Evolutionary conservation across 495 filamentous ascomycete species (phyloP), one percentile per base, ranked within the genome.

Genomic region (Chaetomidium leptoderma): DNA sequence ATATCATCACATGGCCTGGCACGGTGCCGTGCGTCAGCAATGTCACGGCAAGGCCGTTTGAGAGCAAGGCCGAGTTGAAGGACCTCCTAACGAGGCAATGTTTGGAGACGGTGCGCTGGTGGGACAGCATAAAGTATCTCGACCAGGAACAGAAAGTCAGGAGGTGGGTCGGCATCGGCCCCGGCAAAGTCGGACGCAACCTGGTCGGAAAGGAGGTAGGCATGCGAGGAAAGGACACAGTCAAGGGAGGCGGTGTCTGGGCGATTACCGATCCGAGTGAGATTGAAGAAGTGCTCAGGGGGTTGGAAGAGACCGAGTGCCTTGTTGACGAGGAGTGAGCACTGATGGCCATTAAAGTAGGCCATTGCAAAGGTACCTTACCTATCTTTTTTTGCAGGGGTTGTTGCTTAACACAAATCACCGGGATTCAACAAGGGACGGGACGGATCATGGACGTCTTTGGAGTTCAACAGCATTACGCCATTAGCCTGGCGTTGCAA

Each of bases 161-260:
- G 62, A 78, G 91, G 43, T 97, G 92, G 91, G 80, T 98, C 46
- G 93, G 92, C 17, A 89, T 98, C 61, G 93, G 93, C 3, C 93
- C 93, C 0, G 93, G 92, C 2, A 96, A 96, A 66, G 92, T 98
- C 6, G 93, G 92, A 3, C 80, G 91, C 53, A 97, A 97, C 68
- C 71, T 98, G 23, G 93, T 98, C 6, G 91, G 92, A 0, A 96
- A 96, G 70, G 93, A 97, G 70, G 92, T 98, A 6, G 91, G 91
- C 2, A 90, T 90, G 87, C 74, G 83, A 45, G 82, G 83, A 3
- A 86, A 85, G 68, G 90, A 92, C 27, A 75, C 80, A 23, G 81
- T 88, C 30, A 90, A 89, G 66, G 91, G 92, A 2, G 93, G 91
- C 17, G 89, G 95, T 11, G 91, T 96, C 0, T 96, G 92, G 87